Evolutionary conservation across 1,284 basidiomycete species (phyloP), one percentile per base, ranked within the genome.

Genomic region (Cutaneotrichosporon curvatum): DNA sequence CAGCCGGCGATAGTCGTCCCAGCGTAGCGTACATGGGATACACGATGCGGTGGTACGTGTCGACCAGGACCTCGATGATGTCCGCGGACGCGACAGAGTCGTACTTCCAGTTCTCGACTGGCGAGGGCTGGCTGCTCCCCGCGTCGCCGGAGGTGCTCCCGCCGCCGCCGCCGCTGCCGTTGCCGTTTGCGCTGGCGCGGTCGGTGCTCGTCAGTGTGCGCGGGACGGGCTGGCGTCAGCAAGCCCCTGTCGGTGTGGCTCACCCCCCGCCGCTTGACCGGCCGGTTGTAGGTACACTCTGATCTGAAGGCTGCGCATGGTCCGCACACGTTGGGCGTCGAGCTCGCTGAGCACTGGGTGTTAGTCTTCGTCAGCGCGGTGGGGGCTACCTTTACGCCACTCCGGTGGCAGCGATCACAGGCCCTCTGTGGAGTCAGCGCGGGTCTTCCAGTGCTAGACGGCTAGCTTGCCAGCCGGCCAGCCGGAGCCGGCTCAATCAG

Each of bases 331-430:
- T 36, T 33, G 7, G 59, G 54, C 21, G 50, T 55, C 2, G 50
- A n/a, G 28, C 60, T 53, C 1, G 58, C 30, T 10, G 61, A 50
- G 48, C 68, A 70, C 66, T 70, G 48, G n/a, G n/a, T n/a, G n/a
- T n/a, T 11, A 22, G 28, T 34, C 38, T 32, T 20, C 31, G 32
- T 14, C 25, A 33, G 23, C 16, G 18, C 33, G 23, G n/a, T 16
- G 15, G 15, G 12, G 46, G 59, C 23, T 19, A 66, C 65, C 48
- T 64, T 68, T 40, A 64, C 63, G 25, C 68, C 65, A 34, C 63
- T 60, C 25, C 61, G 58, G 45, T 70, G 65, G 50, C 68, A 70
- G 28, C 63, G 53, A 45, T 70, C 68, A 44, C 68, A 70, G 3
- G 68, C 68, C 32, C 67, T 52, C 67, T 67, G 37, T 16, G 21